Evolutionary conservation across 768 basidiomycete genomes (phyloP).

Genomic region (Boletellus sp.): DNA sequence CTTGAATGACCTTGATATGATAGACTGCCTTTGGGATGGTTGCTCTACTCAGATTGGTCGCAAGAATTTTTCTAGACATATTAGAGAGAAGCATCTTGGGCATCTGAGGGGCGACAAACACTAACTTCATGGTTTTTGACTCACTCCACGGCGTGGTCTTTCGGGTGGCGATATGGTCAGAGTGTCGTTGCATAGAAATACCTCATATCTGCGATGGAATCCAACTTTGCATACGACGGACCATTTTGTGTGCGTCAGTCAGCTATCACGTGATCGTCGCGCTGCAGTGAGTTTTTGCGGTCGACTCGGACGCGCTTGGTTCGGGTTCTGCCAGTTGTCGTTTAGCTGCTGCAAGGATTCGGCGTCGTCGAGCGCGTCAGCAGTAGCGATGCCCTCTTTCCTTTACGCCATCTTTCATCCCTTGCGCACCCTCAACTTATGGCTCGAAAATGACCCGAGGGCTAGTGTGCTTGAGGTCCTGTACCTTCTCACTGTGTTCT

Average conservation of each 20-base stretch:
- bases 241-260: too few relatives aligned
- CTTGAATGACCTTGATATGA: rapidly evolving
- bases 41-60: neutral
- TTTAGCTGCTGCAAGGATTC: neutral
- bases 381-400: constrained; percentile 28
- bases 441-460: constrained; percentile 46
- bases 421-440: constrained; percentile 45
- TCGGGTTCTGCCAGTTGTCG: constrained; percentile 5
- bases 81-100: neutral
- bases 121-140: too few relatives aligned
- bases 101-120: neutral
- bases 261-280: constrained; percentile 19
- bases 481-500: constrained; percentile 65
- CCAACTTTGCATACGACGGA: too few relatives aligned
- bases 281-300: constrained; percentile 4
- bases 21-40: neutral
- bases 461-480: constrained; percentile 55
- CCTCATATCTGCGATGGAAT: too few relatives aligned
- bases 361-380: constrained; percentile 1
- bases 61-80: constrained; percentile 6
- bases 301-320: constrained; percentile 1
- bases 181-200: too few relatives aligned
- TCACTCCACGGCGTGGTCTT: too few relatives aligned
- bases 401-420: constrained; percentile 47
- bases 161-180: too few relatives aligned